Percentiles rank a stretch among this genome's conserved stretches.
phyloP scores from a whole-genome alignment of 805 yeast species.

The Zygoascus bituminiphila region DNA sequence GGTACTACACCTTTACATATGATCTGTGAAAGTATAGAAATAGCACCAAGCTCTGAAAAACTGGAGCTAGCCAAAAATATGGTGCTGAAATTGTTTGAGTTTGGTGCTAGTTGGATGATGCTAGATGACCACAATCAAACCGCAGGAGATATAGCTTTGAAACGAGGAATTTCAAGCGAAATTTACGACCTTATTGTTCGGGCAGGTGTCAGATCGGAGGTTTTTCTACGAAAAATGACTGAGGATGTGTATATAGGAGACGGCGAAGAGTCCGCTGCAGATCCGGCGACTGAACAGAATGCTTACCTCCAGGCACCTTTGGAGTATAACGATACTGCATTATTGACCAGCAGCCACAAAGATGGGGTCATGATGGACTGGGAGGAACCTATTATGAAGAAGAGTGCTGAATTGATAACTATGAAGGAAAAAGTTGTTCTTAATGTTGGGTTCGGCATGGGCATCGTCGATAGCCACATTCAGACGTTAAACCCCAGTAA shows the following conservation, averaged over 20 bases:
- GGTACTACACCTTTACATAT: conserved; percentile 79
- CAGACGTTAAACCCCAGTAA: conserved; percentile 48
- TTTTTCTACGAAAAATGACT: conserved; percentile 58
- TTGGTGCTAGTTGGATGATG: conserved; percentile 91
- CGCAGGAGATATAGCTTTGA: conserved; percentile 72
- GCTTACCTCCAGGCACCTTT: conserved; percentile 59
- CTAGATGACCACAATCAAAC: conserved; percentile 64
- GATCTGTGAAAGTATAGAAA: conserved; percentile 44
- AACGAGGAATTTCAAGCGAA: conserved; percentile 40
- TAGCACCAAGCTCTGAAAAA: conserved; percentile 35
- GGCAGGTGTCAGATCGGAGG: conserved; percentile 88
- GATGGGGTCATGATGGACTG: conserved; percentile 99
- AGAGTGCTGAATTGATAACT: conserved; percentile 63
- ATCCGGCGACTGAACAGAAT: conserved; percentile 37
- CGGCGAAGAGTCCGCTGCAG: conserved; percentile 18
- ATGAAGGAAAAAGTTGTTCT: conserved; percentile 37
- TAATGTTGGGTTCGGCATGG: conserved; percentile 96
- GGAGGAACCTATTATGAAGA: conserved; percentile 77
- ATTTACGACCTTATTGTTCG: conserved; percentile 49
- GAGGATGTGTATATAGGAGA: conserved; percentile 16
- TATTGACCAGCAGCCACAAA: conserved; percentile 60
- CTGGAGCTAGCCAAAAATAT: conserved; percentile 40
- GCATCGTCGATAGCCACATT: conserved; percentile 79
- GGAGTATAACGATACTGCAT: conserved; percentile 56
- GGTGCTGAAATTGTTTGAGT: conserved; percentile 61